Conservation (phyloP, 2,329 filamentous ascomycete genomes). For the Chaetomium olivaceum region DNA sequence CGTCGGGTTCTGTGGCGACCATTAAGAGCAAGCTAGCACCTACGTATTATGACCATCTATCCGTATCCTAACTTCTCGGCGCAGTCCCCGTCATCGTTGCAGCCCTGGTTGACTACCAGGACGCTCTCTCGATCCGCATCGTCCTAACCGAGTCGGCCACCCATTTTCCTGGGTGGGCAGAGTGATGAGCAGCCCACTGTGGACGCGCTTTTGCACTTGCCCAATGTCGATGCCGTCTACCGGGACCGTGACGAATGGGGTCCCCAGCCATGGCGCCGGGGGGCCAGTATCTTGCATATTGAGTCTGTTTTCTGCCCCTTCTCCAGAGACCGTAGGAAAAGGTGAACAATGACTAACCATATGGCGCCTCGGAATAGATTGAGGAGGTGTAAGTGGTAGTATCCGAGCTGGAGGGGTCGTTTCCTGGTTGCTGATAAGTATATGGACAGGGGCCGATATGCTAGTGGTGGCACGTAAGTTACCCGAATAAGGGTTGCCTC, state of each 20-base stretch:
- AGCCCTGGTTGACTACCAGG: constrained; percentile 51
- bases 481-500: not conserved
- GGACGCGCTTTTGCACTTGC: constrained; percentile 56
- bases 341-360: not conserved
- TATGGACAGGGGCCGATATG: constrained; percentile 31
- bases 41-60: not conserved
- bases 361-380: not conserved
- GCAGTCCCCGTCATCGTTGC: constrained; percentile 58
- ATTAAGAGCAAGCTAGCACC: constrained; percentile 30
- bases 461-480: constrained; percentile 32
- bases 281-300: constrained; percentile 84
- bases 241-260: constrained; percentile 84
- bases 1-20: constrained; percentile 34
- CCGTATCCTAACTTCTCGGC: not conserved
- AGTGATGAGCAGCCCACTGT: constrained; percentile 74
- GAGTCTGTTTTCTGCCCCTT: constrained; percentile 48
- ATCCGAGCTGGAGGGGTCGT: too few species aligned
- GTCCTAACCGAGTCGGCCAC: constrained; percentile 73
- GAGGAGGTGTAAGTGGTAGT: constrained; percentile 24
- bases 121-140: constrained; percentile 75
- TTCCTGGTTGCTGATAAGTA: constrained; percentile 2
- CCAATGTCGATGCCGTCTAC: constrained; percentile 79
- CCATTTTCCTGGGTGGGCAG: constrained; percentile 79
- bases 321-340: not conserved
- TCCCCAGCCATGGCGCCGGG: constrained; percentile 70